Evolutionary conservation across 2,329 filamentous ascomycete genomes (phyloP).

Genomic region (Pyricularia sp.): DNA sequence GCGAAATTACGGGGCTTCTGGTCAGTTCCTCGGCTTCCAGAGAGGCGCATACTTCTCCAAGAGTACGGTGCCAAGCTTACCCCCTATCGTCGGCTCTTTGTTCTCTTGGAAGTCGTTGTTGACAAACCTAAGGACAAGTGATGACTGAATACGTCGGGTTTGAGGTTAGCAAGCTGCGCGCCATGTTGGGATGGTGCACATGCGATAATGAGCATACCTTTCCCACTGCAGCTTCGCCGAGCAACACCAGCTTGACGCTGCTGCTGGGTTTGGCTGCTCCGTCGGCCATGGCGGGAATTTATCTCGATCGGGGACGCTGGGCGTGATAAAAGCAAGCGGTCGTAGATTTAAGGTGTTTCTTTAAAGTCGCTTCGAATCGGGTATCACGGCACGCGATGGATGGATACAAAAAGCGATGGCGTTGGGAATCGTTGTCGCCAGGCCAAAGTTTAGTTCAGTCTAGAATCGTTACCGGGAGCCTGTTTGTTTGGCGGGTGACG

Average conservation of each 20-base stretch:
- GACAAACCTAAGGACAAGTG: constrained; percentile 93
- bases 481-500: background rate
- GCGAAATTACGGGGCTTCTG: constrained; percentile 1
- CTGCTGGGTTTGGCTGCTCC: constrained; percentile 81
- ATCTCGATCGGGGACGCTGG: background rate
- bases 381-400: background rate
- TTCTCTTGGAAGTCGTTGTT: constrained; percentile 99
- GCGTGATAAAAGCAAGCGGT: background rate
- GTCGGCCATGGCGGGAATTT: constrained; percentile 53
- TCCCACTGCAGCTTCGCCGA: constrained; percentile 95
- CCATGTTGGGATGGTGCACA: background rate
- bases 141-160: constrained; percentile 58
- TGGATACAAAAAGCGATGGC: background rate
- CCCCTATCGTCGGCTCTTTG: constrained; percentile 98
- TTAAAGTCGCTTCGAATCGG: background rate
- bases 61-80: constrained; percentile 37
- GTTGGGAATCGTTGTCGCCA: constrained; percentile 6
- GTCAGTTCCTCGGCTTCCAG: background rate
- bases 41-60: background rate
- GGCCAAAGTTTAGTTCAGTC: background rate
- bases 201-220: constrained; percentile 59
- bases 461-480: background rate
- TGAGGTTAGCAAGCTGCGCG: background rate
- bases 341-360: background rate
- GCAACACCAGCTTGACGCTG: constrained; percentile 97